These are phyloP conservation scores for Populus deltoides DNA, from an alignment of 345 rosid species.

Conservation along the genomic window DNA sequence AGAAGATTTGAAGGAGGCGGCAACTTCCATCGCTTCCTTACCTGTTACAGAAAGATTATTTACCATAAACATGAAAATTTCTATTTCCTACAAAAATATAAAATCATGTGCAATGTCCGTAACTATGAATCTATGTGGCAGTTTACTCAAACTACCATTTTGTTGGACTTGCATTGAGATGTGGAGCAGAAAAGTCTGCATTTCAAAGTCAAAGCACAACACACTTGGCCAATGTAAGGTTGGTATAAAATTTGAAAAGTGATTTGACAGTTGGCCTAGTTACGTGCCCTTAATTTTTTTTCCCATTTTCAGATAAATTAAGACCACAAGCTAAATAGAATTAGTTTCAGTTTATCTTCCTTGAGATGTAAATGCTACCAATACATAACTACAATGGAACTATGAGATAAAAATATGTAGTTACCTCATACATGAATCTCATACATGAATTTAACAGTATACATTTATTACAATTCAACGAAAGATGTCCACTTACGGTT, in stretches of 20 bases:
- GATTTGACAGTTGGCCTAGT: background rate
- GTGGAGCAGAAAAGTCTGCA: background rate
- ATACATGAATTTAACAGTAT: background rate
- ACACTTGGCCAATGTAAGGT: background rate
- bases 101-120: background rate
- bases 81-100: background rate
- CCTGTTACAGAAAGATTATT: slow-evolving; percentile 38
- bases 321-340: background rate
- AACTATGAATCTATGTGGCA: background rate
- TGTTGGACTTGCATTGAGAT: background rate
- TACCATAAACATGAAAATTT: background rate
- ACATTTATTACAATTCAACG: background rate
- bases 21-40: slow-evolving; percentile 75
- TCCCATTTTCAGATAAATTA: background rate
- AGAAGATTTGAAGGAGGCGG: slow-evolving; percentile 68
- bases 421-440: background rate
- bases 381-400: background rate
- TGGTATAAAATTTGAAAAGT: background rate
- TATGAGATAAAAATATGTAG: background rate
- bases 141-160: background rate
- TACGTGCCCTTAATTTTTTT: background rate
- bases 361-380: background rate
- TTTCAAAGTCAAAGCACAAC: background rate
- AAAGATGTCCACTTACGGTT: slow-evolving; percentile 40
- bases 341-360: background rate